A percentile compares a stretch with the other conserved stretches of the same genome.
Evolutionary conservation across 2,329 filamentous ascomycete genomes (phyloP).

Genomic region (Cryphonectria japonica): DNA sequence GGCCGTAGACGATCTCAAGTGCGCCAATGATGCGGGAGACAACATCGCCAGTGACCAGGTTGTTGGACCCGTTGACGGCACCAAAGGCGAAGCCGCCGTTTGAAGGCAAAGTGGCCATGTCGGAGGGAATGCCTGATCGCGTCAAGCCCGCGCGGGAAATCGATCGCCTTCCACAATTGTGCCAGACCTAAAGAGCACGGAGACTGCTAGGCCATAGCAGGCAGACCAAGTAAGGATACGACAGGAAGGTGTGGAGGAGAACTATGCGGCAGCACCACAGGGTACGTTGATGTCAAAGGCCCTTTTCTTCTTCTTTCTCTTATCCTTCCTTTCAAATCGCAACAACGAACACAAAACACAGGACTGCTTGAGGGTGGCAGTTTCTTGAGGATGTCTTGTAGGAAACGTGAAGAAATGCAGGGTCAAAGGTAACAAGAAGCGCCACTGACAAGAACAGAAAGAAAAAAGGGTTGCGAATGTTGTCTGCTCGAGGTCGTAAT

Average conservation of each 20-base stretch:
- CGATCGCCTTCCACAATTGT: conserved; percentile 24
- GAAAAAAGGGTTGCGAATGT: not conserved
- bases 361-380: not conserved
- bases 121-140: conserved; percentile 10
- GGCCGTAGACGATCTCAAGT: conserved; percentile 83
- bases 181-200: conserved; percentile 20
- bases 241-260: not conserved
- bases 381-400: not conserved
- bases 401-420: not conserved
- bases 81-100: conserved; percentile 31
- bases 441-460: not conserved
- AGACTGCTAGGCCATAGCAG: conserved; percentile 29
- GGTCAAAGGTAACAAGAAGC: not conserved
- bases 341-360: not conserved
- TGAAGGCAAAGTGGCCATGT: conserved; percentile 26
- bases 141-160: conserved; percentile 7
- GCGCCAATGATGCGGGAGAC: conserved; percentile 78
- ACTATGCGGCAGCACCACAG: conserved; percentile 5
- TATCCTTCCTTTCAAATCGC: not conserved
- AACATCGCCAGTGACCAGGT: conserved; percentile 46
- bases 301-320: conserved; percentile 6
- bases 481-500: not conserved
- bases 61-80: conserved; percentile 26
- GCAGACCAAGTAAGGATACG: conserved; percentile 1
- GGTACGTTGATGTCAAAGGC: conserved; percentile 13